Conservation (phyloP, 1,139 yeast species). For the Scheffersomyces stambukii region DNA sequence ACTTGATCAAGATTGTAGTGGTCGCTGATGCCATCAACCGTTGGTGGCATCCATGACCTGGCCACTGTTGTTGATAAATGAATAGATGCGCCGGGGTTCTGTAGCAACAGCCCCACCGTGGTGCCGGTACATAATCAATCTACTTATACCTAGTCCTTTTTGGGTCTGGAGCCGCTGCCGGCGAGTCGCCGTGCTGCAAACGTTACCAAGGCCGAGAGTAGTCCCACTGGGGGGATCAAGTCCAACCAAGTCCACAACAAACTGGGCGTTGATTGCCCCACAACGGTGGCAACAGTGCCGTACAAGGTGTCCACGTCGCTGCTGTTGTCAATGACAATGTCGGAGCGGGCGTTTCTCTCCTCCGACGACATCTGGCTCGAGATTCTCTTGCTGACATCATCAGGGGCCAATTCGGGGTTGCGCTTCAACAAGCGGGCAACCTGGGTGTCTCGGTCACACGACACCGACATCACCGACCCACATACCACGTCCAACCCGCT, state of each 20-base stretch:
- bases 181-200: constrained; percentile 15
- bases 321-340: constrained; percentile 64
- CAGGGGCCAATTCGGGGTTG: constrained; percentile 60
- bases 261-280: constrained; percentile 46
- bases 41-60: too few relatives aligned
- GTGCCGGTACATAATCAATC: too few relatives aligned
- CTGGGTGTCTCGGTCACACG: constrained; percentile 58
- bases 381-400: constrained; percentile 72
- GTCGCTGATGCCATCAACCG: too few relatives aligned
- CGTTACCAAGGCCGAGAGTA: constrained; percentile 28
- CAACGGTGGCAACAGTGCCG: constrained; percentile 41
- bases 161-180: constrained; percentile 17
- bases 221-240: constrained; percentile 49
- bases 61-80: too few relatives aligned
- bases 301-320: constrained; percentile 47
- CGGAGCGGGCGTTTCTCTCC: constrained; percentile 57
- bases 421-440: constrained; percentile 57
- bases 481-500: constrained; percentile 67
- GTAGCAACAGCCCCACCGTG: too few relatives aligned
- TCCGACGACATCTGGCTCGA: constrained; percentile 69
- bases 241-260: constrained; percentile 59
- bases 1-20: too few relatives aligned
- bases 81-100: too few relatives aligned
- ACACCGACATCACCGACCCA: constrained; percentile 66
- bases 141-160: constrained; percentile 5